A percentile compares a stretch with the other conserved stretches of the same genome.
These are phyloP conservation scores for Penicillium turbatum DNA, from an alignment of 495 filamentous ascomycete species.

Conservation along the genomic window DNA sequence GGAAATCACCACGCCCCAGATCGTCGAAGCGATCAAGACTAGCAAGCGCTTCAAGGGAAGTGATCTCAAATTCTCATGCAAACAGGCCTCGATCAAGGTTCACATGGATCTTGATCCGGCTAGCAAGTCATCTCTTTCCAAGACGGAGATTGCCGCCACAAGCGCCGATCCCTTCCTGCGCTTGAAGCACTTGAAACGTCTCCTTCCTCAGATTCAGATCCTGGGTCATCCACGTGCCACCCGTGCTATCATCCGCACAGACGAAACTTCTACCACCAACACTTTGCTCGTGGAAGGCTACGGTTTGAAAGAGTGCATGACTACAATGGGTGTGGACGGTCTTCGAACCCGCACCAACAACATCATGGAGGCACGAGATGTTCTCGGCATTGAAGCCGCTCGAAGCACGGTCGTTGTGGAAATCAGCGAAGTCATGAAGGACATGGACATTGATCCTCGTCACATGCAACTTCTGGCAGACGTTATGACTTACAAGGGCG, in stretches of 20 bases:
- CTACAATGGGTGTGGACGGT: constrained; percentile 79
- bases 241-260: constrained; percentile 84
- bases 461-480: constrained; percentile 99
- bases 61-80: constrained; percentile 48
- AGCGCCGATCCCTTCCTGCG: constrained; percentile 72
- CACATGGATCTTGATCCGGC: constrained; percentile 54
- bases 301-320: constrained; percentile 84
- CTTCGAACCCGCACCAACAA: constrained; percentile 71
- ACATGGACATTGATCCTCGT: constrained; percentile 94
- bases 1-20: constrained; percentile 64
- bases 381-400: constrained; percentile 96
- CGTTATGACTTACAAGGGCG: constrained; percentile 98
- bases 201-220: constrained; percentile 72
- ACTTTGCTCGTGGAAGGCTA: constrained; percentile 91
- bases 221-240: constrained; percentile 80
- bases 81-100: constrained; percentile 52
- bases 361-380: constrained; percentile 83
- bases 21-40: constrained; percentile 64
- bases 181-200: constrained; percentile 76
- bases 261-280: constrained; percentile 54
- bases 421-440: constrained; percentile 76
- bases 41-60: constrained; percentile 71
- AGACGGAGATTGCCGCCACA: constrained; percentile 50
- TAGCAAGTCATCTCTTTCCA: constrained; percentile 49
- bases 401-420: constrained; percentile 76